Percentiles rank a stretch among this genome's conserved stretches.
These are phyloP conservation scores for Asterophora parasitica DNA, from an alignment of 768 basidiomycete genomes.

Conservation along the genomic window DNA sequence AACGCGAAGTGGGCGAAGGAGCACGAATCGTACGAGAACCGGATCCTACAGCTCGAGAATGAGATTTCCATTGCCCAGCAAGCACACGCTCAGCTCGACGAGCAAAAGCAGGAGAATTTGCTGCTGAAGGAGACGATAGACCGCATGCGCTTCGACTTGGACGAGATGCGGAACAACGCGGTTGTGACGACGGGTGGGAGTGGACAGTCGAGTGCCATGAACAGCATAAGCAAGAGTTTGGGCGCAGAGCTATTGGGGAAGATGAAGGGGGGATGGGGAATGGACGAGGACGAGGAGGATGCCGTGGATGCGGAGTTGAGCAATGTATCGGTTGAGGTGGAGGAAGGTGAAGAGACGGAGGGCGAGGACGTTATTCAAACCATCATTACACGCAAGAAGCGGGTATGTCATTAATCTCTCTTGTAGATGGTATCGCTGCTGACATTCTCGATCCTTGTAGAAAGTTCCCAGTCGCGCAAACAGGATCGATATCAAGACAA, in stretches of 20 bases:
- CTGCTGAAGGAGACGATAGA: constrained; percentile 95
- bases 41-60: constrained; percentile 61
- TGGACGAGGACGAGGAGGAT: constrained; percentile 34
- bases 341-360: constrained; percentile 52
- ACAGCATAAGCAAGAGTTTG: constrained; percentile 66
- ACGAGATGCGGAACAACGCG: constrained; percentile 69
- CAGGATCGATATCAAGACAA: constrained; percentile 35
- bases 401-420: constrained; percentile 36
- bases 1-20: constrained; percentile 60
- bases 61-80: constrained; percentile 69
- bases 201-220: constrained; percentile 43
- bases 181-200: constrained; percentile 34
- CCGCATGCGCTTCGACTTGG: constrained; percentile 89
- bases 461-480: constrained; percentile 63
- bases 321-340: constrained; percentile 29
- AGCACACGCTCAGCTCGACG: constrained; percentile 72
- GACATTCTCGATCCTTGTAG: constrained; percentile 29
- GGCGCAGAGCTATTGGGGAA: constrained; percentile 68
- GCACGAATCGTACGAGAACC: constrained; percentile 66
- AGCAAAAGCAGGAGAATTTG: constrained; percentile 93
- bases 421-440: neutral
- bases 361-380: constrained; percentile 80
- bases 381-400: constrained; percentile 81
- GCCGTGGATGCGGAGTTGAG: constrained; percentile 31
- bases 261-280: constrained; percentile 44